phyloP scores from a whole-genome alignment of 106 monocot genomes.

The Phalaenopsis aphrodite region DNA sequence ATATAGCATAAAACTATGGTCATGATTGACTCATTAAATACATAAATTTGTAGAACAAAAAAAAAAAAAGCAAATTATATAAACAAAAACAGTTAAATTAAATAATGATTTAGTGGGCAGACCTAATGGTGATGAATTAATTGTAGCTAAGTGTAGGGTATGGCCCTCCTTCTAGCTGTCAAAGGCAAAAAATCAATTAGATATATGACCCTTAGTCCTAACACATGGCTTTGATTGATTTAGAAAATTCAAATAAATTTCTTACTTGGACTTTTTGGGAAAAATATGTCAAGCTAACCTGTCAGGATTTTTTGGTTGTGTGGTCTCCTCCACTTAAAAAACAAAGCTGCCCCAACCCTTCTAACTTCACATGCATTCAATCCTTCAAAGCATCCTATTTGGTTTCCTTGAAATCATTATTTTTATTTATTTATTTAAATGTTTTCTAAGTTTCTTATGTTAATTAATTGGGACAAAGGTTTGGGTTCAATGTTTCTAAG shows the following conservation, averaged over 20 bases:
- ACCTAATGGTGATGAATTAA: neutral
- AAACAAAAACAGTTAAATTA: too few species aligned
- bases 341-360: neutral
- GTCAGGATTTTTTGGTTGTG: neutral
- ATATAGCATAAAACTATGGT: too few species aligned
- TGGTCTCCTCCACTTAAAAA: neutral
- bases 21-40: too few species aligned
- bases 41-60: too few species aligned
- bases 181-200: neutral
- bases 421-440: too few species aligned
- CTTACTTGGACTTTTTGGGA: neutral
- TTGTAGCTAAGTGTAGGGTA: neutral
- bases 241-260: neutral
- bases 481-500: too few species aligned
- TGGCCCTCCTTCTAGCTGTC: neutral
- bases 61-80: too few species aligned
- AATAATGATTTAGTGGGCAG: neutral
- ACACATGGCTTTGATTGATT: neutral
- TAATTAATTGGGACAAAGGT: too few species aligned
- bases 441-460: too few species aligned
- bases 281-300: neutral
- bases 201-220: neutral
- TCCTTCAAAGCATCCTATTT: neutral
- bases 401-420: neutral
- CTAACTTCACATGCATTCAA: slow-evolving; percentile 1